Base-by-base conservation (phyloP, 441 rosid genomes). In the Euphorbia schlechtendalii region DNA sequence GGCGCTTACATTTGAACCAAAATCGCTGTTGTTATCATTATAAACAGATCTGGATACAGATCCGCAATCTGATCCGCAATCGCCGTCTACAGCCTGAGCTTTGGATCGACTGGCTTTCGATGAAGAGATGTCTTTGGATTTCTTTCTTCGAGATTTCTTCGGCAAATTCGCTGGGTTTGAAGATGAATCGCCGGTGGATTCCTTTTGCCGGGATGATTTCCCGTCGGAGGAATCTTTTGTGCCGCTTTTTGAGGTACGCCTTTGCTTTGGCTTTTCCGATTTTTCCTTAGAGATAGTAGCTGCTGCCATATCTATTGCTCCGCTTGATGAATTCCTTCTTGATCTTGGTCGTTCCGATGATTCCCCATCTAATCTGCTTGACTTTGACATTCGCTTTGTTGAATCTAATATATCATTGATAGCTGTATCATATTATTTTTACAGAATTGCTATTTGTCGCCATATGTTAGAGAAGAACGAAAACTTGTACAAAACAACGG, bases 91-190 rank as follows among this genome's bases (percentile, higher is more conserved):
- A 8, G 66, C 65, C 0, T 46, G 58, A 8, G 69, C 55, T 72
- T 81, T 73, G 28, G 72, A 63, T 56, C 81, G 70, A 8, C 84
- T 68, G 2, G 86, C 65, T 69, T 78, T 73, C n/a, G n/a, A n/a
- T 8, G 81, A 56, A 17, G 66, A 81, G 0, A 43, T 59, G 14
- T 86, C 89, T 24, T 81, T 83, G 0, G 92, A 75, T 28, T 82
- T 87, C 76, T 81, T 86, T 25, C 90, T 71, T 54, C 92, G 63
- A 20, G 75, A 34, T 63, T 73, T 87, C 68, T 76, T 84, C 2
- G 87, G 81, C 22, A 74, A 61, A 32, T 76, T 85, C 25, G 82
- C 71, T 40, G 64, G 66, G 60, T 56, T 77, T 7, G 80, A 69
- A 5, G 71, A 34, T 1, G 78, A 45, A 8, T 64, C 66, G 70